These are phyloP conservation scores for Grosmannia serpens DNA, from an alignment of 2,329 filamentous ascomycete species.

Conservation along the genomic window DNA sequence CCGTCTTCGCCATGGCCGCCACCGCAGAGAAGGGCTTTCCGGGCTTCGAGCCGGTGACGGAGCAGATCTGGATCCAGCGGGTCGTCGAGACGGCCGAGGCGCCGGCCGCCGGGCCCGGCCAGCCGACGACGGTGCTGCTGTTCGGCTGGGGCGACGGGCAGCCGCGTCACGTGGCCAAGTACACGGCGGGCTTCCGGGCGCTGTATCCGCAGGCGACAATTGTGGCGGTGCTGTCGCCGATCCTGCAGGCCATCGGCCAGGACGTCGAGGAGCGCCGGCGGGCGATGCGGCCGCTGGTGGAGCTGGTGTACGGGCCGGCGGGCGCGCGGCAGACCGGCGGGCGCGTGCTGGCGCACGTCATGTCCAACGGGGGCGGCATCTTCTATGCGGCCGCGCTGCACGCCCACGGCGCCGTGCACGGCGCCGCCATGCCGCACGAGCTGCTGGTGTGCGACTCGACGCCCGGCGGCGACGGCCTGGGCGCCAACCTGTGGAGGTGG, in stretches of 20 bases:
- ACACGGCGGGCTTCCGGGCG: background rate
- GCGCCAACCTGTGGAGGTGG: background rate
- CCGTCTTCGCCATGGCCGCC: background rate
- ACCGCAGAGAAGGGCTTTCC: background rate
- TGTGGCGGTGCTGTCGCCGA: conserved; percentile 1
- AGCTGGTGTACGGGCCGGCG: background rate
- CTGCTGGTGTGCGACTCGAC: conserved; percentile 1
- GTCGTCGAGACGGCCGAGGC: background rate
- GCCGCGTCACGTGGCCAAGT: background rate
- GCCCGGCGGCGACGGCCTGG: background rate
- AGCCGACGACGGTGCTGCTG: background rate
- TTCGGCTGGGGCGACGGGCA: conserved; percentile 2
- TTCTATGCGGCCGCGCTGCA: background rate
- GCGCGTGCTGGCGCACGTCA: background rate
- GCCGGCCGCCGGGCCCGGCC: background rate
- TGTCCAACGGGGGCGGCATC: conserved; percentile 3
- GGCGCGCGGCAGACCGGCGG: background rate
- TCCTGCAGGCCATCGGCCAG: background rate
- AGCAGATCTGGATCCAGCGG: conserved; percentile 1
- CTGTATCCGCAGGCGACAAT: background rate
- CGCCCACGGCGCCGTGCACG: background rate
- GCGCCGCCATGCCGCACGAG: background rate
- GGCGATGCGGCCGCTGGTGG: conserved; percentile 1
- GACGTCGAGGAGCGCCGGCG: background rate
- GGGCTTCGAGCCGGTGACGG: background rate